phyloP scores from a whole-genome alignment of 139 green algal genomes.

The Coelastrella sp. region DNA sequence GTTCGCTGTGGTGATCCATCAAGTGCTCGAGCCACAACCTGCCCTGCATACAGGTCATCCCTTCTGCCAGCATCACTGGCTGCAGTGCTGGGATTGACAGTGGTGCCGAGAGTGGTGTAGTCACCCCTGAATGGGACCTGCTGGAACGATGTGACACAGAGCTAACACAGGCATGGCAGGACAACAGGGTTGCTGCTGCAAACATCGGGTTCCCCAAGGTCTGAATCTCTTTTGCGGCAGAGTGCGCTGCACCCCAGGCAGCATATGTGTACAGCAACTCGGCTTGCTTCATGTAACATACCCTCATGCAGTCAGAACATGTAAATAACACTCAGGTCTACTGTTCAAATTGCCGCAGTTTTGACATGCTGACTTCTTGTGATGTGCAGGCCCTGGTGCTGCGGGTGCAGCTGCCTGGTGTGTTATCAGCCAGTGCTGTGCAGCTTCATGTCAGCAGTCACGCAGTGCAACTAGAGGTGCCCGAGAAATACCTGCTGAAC shows the following conservation, averaged over 20 bases:
- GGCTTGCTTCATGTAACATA: too few relatives aligned
- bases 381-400: constrained; percentile 64
- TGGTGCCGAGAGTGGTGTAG: constrained; percentile 50
- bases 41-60: too few relatives aligned
- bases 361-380: not conserved
- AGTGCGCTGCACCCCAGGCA: too few relatives aligned
- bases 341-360: not conserved
- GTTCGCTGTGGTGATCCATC: not conserved
- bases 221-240: not conserved
- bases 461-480: not conserved
- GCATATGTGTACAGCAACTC: too few relatives aligned
- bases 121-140: constrained; percentile 56
- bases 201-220: not conserved
- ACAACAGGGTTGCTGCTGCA: constrained; percentile 42
- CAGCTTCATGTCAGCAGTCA: constrained; percentile 66
- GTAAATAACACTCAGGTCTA: not conserved
- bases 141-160: constrained; percentile 57
- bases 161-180: constrained; percentile 61
- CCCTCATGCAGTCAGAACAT: not conserved
- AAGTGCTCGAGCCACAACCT: not conserved
- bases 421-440: constrained; percentile 52
- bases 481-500: constrained; percentile 61
- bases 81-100: constrained; percentile 47
- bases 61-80: constrained; percentile 36
- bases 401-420: constrained; percentile 60